These are phyloP conservation scores for Nitzschia inconspicua DNA, from an alignment of 108 stramenopile species.

Conservation along the genomic window DNA sequence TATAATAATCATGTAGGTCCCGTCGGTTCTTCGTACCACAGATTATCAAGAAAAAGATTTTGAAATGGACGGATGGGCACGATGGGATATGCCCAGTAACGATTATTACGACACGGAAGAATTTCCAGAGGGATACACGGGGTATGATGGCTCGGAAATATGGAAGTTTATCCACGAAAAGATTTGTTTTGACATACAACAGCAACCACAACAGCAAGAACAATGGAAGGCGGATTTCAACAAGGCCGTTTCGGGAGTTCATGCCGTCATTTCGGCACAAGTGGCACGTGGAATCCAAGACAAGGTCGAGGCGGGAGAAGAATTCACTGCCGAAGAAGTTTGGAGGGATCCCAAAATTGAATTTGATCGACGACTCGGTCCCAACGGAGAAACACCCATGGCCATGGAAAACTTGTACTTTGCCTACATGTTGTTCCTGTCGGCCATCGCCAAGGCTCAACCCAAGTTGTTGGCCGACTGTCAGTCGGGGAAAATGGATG, in stretches of 20 bases:
- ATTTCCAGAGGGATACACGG: constrained; percentile 86
- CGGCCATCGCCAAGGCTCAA: constrained; percentile 75
- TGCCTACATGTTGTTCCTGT: constrained; percentile 86
- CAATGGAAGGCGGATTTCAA: constrained; percentile 92
- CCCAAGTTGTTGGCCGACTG: constrained; percentile 70
- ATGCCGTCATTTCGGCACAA: constrained; percentile 80
- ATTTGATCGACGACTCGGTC: constrained; percentile 67
- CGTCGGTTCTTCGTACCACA: constrained; percentile 29
- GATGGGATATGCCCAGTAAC: constrained; percentile 89
- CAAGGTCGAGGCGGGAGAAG: constrained; percentile 52
- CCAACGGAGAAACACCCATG: constrained; percentile 72
- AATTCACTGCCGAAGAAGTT: constrained; percentile 39
- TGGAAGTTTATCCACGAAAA: constrained; percentile 83
- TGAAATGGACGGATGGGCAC: constrained; percentile 85
- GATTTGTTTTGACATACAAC: constrained; percentile 81
- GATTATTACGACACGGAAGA: constrained; percentile 83
- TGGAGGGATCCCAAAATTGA: constrained; percentile 78
- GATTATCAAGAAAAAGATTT: constrained; percentile 66
- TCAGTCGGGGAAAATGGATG: constrained; percentile 51
- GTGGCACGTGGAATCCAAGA: constrained; percentile 71
- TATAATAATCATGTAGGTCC: constrained; percentile 59
- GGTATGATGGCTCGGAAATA: constrained; percentile 78
- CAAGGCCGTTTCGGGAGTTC: constrained; percentile 81
- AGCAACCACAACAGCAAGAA: too few species aligned
- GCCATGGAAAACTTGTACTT: constrained; percentile 94